Evolutionary conservation across 2,329 filamentous ascomycete species (phyloP), one percentile per base, ranked within the genome.

Genomic region (Triangularia setosa): DNA sequence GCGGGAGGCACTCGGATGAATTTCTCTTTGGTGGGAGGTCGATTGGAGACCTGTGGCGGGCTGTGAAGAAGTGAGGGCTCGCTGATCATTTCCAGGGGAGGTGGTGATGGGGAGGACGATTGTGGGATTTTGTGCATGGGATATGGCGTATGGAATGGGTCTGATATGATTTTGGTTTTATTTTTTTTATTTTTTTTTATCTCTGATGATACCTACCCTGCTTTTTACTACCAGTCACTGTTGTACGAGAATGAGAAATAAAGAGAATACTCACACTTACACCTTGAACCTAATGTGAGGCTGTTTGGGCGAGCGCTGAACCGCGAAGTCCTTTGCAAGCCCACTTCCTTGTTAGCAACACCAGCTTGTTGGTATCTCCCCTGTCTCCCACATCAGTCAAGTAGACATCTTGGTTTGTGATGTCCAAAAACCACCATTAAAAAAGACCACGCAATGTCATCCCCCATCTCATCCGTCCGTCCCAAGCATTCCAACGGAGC

Each of bases 1-100:
- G 83, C 66, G 83, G 83, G 14, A 78, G 83, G 14, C 83, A 85
- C 72, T 81, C 81, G 44, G 79, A 84, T 68, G 81, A 85, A 69
- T 83, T 79, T 64, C 74, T 85, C 14, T 82, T 85, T 65, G 75
- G 81, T 33, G 83, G 83, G 1, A 79, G 79, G 52, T 82, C 79
- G 1, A 70, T 83, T 23, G 72, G 76, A 7, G 79, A 80, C 54
- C 72, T 82, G 33, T 79, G 79, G 67, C 77, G 78, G 55, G 73
- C 77, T 16, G 69, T 82, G 56, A 77, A n/a, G 23, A 48, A 48
- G 40, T 48, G 40, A 48, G 16, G n/a, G 18, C 12, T 12, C n/a
- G n/a, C n/a, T n/a, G n/a, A n/a, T n/a, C n/a, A n/a, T 2, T 35
- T 11, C 9, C 4, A 30, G 27, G 30, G 30, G 12, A 11, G 30